phyloP scores from a whole-genome alignment of 306 rosid species.

The Rosa multiflora region DNA sequence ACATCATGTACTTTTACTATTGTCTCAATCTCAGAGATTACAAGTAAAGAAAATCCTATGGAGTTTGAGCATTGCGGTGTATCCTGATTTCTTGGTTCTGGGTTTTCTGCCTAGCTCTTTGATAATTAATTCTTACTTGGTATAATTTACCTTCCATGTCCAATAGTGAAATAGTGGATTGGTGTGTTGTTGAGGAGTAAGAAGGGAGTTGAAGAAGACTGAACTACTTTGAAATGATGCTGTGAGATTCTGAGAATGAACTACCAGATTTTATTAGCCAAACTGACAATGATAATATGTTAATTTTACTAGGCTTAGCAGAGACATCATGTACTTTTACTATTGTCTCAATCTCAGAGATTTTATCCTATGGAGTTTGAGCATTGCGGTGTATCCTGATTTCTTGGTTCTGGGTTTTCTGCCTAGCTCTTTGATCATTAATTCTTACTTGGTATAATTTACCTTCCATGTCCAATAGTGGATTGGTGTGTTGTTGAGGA shows the following conservation, averaged over 20 bases:
- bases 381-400: neutral
- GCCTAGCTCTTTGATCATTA: neutral
- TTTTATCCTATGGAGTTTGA: neutral
- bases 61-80: neutral
- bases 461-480: neutral
- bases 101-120: neutral
- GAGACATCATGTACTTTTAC: neutral
- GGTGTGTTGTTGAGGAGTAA: neutral
- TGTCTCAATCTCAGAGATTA: neutral
- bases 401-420: neutral
- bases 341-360: neutral
- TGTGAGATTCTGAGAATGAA: neutral
- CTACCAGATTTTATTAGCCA: neutral
- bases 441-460: neutral
- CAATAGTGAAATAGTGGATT: neutral
- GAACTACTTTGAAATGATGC: neutral
- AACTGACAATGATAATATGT: neutral
- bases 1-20: neutral
- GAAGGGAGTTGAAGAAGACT: neutral
- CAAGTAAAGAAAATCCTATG: neutral
- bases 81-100: neutral
- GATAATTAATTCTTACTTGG: neutral
- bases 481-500: neutral
- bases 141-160: neutral
- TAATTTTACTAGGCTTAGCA: conserved; percentile 9